Percentiles rank a stretch among this genome's conserved stretches.
These are phyloP conservation scores for Eucalyptus sideroxylon DNA, from an alignment of 345 rosid genomes.

Conservation along the genomic window DNA sequence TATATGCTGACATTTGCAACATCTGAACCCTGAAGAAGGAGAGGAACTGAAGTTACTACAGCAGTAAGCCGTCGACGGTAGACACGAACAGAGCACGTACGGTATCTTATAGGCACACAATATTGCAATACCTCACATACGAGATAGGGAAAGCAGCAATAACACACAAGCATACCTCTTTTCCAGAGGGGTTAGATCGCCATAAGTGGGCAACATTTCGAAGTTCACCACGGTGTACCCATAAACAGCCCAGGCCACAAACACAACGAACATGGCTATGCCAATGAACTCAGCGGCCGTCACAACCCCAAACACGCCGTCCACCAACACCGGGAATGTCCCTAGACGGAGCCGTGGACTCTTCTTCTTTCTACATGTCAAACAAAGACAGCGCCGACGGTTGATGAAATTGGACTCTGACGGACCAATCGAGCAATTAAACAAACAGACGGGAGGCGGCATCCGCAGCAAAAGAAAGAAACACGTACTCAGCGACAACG, in stretches of 20 bases:
- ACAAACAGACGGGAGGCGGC: background rate
- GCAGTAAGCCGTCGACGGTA: background rate
- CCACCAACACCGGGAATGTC: slow-evolving; percentile 19
- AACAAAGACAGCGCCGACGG: background rate
- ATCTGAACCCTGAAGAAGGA: slow-evolving; percentile 2
- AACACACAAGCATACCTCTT: background rate
- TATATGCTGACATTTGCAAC: background rate
- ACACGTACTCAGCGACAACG: background rate
- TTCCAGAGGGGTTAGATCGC: background rate
- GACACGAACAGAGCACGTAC: background rate
- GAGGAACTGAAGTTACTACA: background rate
- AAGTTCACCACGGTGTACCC: slow-evolving; percentile 3
- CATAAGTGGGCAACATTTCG: background rate
- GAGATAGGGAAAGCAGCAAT: background rate
- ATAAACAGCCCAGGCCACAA: slow-evolving; percentile 3
- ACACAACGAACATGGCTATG: slow-evolving; percentile 2
- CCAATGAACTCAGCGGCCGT: slow-evolving; percentile 19
- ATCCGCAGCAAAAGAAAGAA: background rate
- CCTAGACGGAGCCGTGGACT: background rate
- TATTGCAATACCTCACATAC: background rate
- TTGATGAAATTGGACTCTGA: background rate
- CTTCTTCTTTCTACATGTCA: background rate
- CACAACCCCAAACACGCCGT: slow-evolving; percentile 15
- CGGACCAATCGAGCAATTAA: background rate
- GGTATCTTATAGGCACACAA: background rate